Evolutionary conservation across 1,284 basidiomycete genomes (phyloP), one percentile per base, ranked within the genome.

Genomic region (Lentinus polychrous): DNA sequence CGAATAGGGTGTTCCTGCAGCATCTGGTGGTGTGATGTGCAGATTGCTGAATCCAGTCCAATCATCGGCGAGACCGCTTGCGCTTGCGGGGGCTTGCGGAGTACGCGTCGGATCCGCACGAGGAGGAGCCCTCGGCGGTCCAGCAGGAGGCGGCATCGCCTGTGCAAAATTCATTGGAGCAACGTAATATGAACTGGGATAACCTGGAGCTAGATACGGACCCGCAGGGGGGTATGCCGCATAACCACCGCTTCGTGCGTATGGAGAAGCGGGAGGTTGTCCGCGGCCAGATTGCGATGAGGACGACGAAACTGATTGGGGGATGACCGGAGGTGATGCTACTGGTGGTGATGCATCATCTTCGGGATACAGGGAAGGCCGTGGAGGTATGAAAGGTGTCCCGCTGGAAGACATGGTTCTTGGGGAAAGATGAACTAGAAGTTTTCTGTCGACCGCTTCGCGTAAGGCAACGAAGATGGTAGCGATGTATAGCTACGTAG

Each of bases 1-100:
- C 7, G n/a, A 3, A 22, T 40, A 40, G 22, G 39, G 39, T 20
- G 39, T 40, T 15, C n/a, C n/a, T n/a, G n/a, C n/a, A n/a, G 39
- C 20, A 8, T 20, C 17, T 6, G 20, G 17, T 23, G 39, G 17
- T 6, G 10, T 22, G 12, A 37, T 15, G 17, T 40, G 12, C 17
- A 40, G 18, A 18, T 20, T 17, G 18, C 39, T 61, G 40, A 58
- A 64, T 3, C 63, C 63, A 1, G 58, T 61, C 50, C 52, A 64
- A 46, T 64, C 61, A 2, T 54, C 42, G 0, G 60, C 58, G 33
- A 62, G 54, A 1, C 61, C 61, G 32, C 53, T 52, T 7, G 46
- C 48, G 1, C 51, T 46, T 1, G 56, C 48, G 0, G 56, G 55
- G 3, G 60, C 53, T 42, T 58, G 46, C 2, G 59, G 7, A 63